Conservation (phyloP, 2,329 filamentous ascomycete genomes). For the Pseudovirgaria hyperparasitica region DNA sequence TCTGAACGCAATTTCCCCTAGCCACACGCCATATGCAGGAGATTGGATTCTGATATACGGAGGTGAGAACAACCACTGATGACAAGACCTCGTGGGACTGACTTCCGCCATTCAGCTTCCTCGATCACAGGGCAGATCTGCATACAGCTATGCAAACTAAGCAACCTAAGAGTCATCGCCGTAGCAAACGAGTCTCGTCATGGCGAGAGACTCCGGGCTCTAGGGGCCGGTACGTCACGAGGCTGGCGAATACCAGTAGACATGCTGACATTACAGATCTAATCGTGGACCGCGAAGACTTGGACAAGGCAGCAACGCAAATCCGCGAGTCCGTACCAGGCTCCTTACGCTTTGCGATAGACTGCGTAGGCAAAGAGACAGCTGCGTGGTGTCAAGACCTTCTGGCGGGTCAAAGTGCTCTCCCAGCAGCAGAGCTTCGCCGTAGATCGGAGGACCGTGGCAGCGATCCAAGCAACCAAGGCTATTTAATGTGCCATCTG, state of each 20-base stretch:
- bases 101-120: too few species aligned
- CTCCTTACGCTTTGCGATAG: constrained; percentile 53
- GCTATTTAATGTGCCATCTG: constrained; percentile 43
- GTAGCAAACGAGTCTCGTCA: constrained; percentile 57
- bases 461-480: too few species aligned
- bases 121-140: constrained; percentile 56
- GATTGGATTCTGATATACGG: constrained; percentile 69
- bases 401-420: too few species aligned
- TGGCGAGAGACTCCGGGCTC: too few species aligned
- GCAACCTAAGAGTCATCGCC: constrained; percentile 51
- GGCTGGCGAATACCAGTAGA: constrained; percentile 31
- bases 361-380: constrained; percentile 54
- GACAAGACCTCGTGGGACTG: too few species aligned
- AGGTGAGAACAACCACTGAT: too few species aligned
- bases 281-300: constrained; percentile 55
- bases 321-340: constrained; percentile 46
- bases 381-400: constrained; percentile 45
- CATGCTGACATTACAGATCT: constrained; percentile 43
- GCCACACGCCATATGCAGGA: constrained; percentile 43
- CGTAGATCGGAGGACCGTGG: too few species aligned
- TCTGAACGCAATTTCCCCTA: constrained; percentile 38
- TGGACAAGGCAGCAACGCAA: constrained; percentile 51
- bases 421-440: too few species aligned
- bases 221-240: too few species aligned
- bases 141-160: constrained; percentile 55